These are phyloP conservation scores for Boeremia exigua DNA, from an alignment of 2,329 filamentous ascomycete genomes.

Conservation along the genomic window DNA sequence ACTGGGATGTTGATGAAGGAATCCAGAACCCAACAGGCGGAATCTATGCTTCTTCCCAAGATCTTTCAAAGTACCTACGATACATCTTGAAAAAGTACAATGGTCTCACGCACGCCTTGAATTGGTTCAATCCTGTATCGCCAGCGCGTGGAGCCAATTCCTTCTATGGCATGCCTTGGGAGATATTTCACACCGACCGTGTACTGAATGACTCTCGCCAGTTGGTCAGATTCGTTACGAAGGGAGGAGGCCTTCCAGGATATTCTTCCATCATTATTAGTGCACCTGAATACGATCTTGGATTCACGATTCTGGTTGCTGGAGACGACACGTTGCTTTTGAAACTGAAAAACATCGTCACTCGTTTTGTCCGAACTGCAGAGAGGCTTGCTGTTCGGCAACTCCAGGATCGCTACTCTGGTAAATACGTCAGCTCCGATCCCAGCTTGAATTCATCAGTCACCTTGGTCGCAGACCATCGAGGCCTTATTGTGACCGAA, in stretches of 20 bases:
- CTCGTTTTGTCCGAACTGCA: constrained; percentile 40
- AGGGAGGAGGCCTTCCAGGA: constrained; percentile 52
- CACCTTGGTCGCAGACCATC: constrained; percentile 33
- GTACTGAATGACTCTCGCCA: constrained; percentile 46
- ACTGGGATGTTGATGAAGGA: constrained; percentile 52
- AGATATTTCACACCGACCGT: constrained; percentile 52
- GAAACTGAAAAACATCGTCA: constrained; percentile 39
- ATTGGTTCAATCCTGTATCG: constrained; percentile 53
- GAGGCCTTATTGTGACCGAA: constrained; percentile 34
- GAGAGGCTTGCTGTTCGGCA: constrained; percentile 41
- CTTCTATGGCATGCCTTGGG: constrained; percentile 58
- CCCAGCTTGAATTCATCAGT: constrained; percentile 35
- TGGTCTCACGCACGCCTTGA: constrained; percentile 48
- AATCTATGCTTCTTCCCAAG: constrained; percentile 50
- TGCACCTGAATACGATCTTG: constrained; percentile 53
- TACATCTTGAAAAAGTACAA: constrained; percentile 53
- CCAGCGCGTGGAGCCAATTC: constrained; percentile 44
- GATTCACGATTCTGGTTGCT: constrained; percentile 51
- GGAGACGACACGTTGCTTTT: constrained; percentile 30
- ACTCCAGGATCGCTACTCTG: constrained; percentile 36
- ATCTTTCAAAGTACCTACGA: constrained; percentile 53
- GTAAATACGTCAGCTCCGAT: constrained; percentile 30
- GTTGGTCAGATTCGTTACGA: constrained; percentile 54
- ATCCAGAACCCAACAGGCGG: constrained; percentile 54
- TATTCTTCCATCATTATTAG: constrained; percentile 51